Evolutionary conservation across 805 yeast genomes (phyloP).

Genomic region (Metschnikowia hibisci): DNA sequence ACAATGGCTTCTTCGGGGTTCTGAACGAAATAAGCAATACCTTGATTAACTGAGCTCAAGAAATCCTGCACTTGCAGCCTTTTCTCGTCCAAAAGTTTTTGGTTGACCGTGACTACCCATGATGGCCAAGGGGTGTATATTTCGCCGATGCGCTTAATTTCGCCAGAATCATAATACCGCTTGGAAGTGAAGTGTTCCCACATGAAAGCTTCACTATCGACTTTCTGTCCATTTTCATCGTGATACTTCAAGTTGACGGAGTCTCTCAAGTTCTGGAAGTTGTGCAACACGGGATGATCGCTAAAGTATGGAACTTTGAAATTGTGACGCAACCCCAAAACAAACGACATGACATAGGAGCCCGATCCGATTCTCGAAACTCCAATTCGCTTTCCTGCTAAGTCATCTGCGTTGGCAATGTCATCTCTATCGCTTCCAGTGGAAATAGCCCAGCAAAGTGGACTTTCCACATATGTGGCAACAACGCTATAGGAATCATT

Average conservation of each 20-base stretch:
- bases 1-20: conserved; percentile 63
- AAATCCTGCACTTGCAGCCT: conserved; percentile 34
- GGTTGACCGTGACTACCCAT: conserved; percentile 70
- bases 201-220: conserved; percentile 77
- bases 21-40: conserved; percentile 59
- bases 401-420: conserved; percentile 45
- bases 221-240: conserved; percentile 30
- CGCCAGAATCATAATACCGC: conserved; percentile 73
- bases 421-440: conserved; percentile 65
- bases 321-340: conserved; percentile 59
- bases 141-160: conserved; percentile 78
- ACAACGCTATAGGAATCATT: conserved; percentile 58
- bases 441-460: conserved; percentile 86
- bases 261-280: conserved; percentile 71
- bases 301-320: conserved; percentile 51
- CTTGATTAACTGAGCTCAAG: conserved; percentile 55
- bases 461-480: conserved; percentile 83
- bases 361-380: conserved; percentile 89
- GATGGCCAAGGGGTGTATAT: conserved; percentile 97
- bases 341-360: conserved; percentile 86
- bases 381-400: conserved; percentile 64
- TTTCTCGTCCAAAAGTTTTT: conserved; percentile 31
- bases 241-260: conserved; percentile 58
- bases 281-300: conserved; percentile 56
- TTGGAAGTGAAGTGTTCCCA: conserved; percentile 94